These are phyloP conservation scores for Atkinsonella texensis DNA, from an alignment of 2,329 filamentous ascomycete genomes.

Conservation along the genomic window DNA sequence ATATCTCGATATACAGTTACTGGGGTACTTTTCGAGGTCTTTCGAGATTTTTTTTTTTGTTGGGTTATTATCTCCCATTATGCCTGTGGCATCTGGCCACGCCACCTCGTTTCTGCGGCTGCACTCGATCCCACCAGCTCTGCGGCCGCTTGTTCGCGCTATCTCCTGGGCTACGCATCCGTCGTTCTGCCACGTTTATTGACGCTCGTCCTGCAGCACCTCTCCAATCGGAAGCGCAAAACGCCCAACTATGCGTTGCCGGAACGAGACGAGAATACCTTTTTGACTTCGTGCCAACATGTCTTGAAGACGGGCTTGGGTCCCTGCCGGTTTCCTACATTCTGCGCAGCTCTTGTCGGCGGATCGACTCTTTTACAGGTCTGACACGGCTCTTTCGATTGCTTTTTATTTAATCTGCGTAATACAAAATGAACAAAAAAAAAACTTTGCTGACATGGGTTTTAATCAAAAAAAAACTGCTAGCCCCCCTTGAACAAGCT, in stretches of 20 bases:
- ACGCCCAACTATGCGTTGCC: conserved; percentile 16
- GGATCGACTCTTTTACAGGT: conserved; percentile 51
- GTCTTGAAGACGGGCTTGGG: conserved; percentile 42
- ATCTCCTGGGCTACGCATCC: conserved; percentile 48
- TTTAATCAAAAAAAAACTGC: background rate
- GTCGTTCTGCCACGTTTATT: conserved; percentile 44
- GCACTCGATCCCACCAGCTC: conserved; percentile 30
- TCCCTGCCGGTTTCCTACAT: conserved; percentile 45
- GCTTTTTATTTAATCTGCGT: background rate
- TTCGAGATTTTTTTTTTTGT: too few species aligned
- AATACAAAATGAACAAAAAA: too few species aligned
- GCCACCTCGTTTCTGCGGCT: conserved; percentile 10
- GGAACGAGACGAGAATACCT: conserved; percentile 18
- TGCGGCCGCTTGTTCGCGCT: conserved; percentile 49
- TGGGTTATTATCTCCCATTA: too few species aligned
- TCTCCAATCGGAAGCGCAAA: conserved; percentile 25
- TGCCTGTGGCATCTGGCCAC: background rate
- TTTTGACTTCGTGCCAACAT: conserved; percentile 20
- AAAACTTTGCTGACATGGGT: conserved; percentile 6
- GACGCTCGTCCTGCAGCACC: conserved; percentile 39
- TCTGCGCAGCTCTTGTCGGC: conserved; percentile 48
- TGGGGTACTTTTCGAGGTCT: too few species aligned
- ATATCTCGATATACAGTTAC: background rate
- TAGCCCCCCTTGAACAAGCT: conserved; percentile 20
- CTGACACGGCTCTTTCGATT: background rate